Conservation (phyloP, 495 filamentous ascomycete genomes). For the Immersiella caudata region DNA sequence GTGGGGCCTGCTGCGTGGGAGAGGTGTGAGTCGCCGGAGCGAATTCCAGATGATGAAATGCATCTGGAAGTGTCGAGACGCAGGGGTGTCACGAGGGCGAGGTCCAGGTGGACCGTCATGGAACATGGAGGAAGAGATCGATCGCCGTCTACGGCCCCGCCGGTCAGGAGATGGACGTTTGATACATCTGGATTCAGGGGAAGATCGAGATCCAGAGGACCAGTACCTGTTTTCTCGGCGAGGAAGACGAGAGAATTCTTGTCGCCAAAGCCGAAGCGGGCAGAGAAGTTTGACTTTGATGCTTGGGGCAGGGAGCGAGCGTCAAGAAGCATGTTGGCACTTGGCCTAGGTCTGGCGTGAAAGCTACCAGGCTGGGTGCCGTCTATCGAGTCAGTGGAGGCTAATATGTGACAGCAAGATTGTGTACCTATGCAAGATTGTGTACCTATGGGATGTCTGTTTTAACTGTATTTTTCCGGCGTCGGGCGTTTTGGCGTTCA, state of each 20-base stretch:
- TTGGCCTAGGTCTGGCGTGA: conserved; percentile 15
- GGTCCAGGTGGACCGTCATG: conserved; percentile 25
- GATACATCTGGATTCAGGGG: neutral
- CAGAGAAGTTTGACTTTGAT: conserved; percentile 30
- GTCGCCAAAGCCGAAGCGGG: conserved; percentile 25
- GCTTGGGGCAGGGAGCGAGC: conserved; percentile 27
- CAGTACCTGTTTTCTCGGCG: conserved; percentile 23
- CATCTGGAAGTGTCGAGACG: neutral
- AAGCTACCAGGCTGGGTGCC: neutral
- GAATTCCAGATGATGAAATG: neutral
- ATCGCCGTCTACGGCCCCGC: neutral
- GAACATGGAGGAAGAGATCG: conserved; percentile 2
- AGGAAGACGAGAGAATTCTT: conserved; percentile 31
- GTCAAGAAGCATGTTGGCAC: conserved; percentile 23
- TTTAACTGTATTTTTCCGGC: conserved; percentile 1
- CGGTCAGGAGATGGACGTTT: neutral
- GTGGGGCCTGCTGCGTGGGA: neutral
- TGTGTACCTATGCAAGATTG: neutral
- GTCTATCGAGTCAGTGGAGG: neutral
- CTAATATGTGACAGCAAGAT: neutral
- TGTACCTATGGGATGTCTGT: neutral
- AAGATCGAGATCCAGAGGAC: conserved; percentile 1
- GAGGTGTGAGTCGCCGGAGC: conserved; percentile 7
- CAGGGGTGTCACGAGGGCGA: conserved; percentile 4
- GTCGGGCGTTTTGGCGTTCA: conserved; percentile 18